Conservation (phyloP, 495 filamentous ascomycete species). For the Xylaria grammica region DNA sequence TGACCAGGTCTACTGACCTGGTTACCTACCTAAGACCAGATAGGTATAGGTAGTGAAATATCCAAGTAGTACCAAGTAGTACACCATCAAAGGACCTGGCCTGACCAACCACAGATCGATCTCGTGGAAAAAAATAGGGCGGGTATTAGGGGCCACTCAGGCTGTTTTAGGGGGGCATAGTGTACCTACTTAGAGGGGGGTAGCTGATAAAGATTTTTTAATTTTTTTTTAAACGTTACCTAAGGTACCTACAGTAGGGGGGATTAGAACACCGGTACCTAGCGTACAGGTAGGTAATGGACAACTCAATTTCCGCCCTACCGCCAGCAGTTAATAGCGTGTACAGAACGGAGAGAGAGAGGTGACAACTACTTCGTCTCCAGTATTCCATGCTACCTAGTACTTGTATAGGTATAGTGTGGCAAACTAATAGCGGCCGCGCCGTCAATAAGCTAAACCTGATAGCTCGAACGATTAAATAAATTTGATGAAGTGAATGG, state of each 20-base stretch:
- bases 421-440: not conserved
- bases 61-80: too few relatives aligned
- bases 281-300: too few relatives aligned
- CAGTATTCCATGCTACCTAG: too few relatives aligned
- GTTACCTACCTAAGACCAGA: not conserved
- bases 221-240: too few relatives aligned
- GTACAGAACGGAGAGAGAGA: too few relatives aligned
- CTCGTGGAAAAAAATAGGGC: not conserved
- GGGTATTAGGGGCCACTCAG: not conserved
- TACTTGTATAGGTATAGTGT: too few relatives aligned
- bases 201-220: slow-evolving; percentile 13
- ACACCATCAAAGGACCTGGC: too few relatives aligned
- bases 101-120: slow-evolving; percentile 11
- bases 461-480: not conserved
- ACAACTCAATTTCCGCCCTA: slow-evolving; percentile 19
- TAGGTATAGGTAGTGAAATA: too few relatives aligned
- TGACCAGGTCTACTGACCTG: not conserved
- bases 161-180: not conserved
- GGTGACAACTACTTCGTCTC: not conserved
- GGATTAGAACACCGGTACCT: too few relatives aligned
- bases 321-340: too few relatives aligned
- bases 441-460: not conserved
- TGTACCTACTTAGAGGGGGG: not conserved
- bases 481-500: too few relatives aligned
- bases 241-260: too few relatives aligned